Evolutionary conservation across 495 filamentous ascomycete species (phyloP).

Genomic region (Mytilinidion resinicola): DNA sequence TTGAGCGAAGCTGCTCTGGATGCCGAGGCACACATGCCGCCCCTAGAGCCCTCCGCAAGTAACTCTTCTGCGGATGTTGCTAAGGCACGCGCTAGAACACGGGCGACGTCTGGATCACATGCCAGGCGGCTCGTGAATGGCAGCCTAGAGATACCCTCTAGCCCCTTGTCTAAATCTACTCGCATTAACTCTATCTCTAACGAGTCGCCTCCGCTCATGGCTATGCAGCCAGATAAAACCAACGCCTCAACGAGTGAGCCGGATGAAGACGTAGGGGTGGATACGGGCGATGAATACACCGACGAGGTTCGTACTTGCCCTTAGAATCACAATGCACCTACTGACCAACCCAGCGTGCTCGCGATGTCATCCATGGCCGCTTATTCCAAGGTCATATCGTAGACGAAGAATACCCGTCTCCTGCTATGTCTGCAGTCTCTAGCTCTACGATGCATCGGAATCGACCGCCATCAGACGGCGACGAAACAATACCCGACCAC

Average conservation of each 20-base stretch:
- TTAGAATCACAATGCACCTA: not conserved
- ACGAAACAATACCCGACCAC: constrained; percentile 42
- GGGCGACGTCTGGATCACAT: constrained; percentile 14
- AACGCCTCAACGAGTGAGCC: not conserved
- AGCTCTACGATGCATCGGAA: constrained; percentile 42
- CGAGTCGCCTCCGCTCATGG: constrained; percentile 10
- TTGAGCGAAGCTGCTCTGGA: constrained; percentile 19
- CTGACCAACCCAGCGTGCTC: constrained; percentile 50
- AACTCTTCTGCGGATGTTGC: constrained; percentile 3
- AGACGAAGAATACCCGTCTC: constrained; percentile 83
- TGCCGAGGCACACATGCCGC: constrained; percentile 8
- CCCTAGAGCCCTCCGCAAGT: constrained; percentile 11
- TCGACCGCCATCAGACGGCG: constrained; percentile 42
- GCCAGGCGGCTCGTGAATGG: constrained; percentile 13
- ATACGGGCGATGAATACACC: constrained; percentile 61
- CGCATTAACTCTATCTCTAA: constrained; percentile 11
- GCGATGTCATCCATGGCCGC: constrained; percentile 85
- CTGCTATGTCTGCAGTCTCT: constrained; percentile 58
- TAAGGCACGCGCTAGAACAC: constrained; percentile 16
- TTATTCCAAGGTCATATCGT: constrained; percentile 96
- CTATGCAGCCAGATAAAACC: not conserved
- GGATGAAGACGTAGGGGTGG: constrained; percentile 35
- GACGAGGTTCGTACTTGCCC: constrained; percentile 50
- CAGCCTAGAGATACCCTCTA: constrained; percentile 7
- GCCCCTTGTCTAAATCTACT: constrained; percentile 23